Evolutionary conservation across 2,329 filamentous ascomycete genomes (phyloP).

Genomic region (Fusarium sp.): DNA sequence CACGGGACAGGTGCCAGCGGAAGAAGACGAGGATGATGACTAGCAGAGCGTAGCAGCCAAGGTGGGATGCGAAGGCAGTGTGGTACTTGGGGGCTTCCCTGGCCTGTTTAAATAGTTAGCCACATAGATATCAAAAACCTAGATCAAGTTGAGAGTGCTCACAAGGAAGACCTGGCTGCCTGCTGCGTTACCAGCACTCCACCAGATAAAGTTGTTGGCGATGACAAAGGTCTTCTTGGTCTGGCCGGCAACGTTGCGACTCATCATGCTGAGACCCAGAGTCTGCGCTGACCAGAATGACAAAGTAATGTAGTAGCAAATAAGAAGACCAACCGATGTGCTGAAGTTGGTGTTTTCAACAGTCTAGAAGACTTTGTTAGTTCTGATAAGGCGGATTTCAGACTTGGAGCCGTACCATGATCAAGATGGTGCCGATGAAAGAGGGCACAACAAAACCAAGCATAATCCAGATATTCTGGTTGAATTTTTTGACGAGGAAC

Average conservation of each 20-base stretch:
- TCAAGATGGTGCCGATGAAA: conserved; percentile 79
- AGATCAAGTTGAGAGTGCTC: background rate
- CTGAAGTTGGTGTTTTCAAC: conserved; percentile 71
- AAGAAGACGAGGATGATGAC: conserved; percentile 71
- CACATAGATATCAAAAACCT: background rate
- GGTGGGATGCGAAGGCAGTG: conserved; percentile 78
- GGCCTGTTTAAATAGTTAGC: conserved; percentile 5
- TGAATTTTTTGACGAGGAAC: conserved; percentile 77
- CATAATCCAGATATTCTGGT: conserved; percentile 80
- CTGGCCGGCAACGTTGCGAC: conserved; percentile 79
- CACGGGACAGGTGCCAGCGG: conserved; percentile 69
- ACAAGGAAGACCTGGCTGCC: conserved; percentile 54
- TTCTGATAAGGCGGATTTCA: background rate
- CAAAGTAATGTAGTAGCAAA: conserved; percentile 83
- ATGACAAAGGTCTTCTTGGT: conserved; percentile 81
- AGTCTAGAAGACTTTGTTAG: conserved; percentile 53
- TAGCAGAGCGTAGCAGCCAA: conserved; percentile 77
- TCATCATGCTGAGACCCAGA: conserved; percentile 76
- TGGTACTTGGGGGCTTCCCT: conserved; percentile 71
- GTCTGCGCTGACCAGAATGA: conserved; percentile 85
- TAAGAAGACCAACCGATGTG: conserved; percentile 77
- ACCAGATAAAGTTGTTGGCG: conserved; percentile 79
- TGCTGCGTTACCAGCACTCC: conserved; percentile 78
- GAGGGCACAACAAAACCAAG: conserved; percentile 77
- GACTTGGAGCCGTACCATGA: conserved; percentile 63